Base-by-base conservation (phyloP, 2,329 filamentous ascomycete species). In the Xenoacremonium recifei region DNA sequence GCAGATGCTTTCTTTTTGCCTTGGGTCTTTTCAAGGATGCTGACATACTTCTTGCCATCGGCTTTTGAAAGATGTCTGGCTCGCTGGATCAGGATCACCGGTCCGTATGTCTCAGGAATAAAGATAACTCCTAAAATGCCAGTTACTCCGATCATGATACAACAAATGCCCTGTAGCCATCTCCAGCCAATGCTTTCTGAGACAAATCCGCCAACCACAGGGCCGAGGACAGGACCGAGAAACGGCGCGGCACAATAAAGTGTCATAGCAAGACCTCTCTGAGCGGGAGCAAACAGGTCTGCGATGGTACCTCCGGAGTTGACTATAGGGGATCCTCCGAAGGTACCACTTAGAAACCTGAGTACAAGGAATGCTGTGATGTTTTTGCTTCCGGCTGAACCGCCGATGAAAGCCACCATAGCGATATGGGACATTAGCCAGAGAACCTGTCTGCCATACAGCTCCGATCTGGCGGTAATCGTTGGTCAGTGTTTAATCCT, bases 331-430 rank as follows among this genome's bases (percentile, higher is more conserved):
- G 75, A 76, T 0, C 75, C 73, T 6, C 77, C 79, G 47, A 80
- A 80, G n/a, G 72, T 59, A 27, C 79, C 77, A n/a, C 73, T 72
- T 31, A 85, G 72, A 60, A 85, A 85, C 11, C 82, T 75, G 21
- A 85, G 68, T 15, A 85, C 71, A 19, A 87, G 62, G 1, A 88
- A 65, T 1, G 76, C 74, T 34, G 66, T 64, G 29, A 83, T 78
- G 49, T 75, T 80, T 35, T 75, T 64, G 0, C 75, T 66, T 3
- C 75, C 80, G 1, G 78, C 76, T 7, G 70, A 71, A 2, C 72
- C 82, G n/a, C 75, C 78, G 47, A 79, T 83, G 59, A 87, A 86
- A 0, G 71, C 73, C 0, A 75, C 75, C 35, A 84, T 70, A 5
- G 70, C 69, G 37, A 72, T 64, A 49, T 82, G 82, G 2, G 77